A percentile compares a stretch with the other conserved stretches of the same genome.
Evolutionary conservation across 352 stramenopile genomes (phyloP).

Genomic region (Phytophthora citrophthora): DNA sequence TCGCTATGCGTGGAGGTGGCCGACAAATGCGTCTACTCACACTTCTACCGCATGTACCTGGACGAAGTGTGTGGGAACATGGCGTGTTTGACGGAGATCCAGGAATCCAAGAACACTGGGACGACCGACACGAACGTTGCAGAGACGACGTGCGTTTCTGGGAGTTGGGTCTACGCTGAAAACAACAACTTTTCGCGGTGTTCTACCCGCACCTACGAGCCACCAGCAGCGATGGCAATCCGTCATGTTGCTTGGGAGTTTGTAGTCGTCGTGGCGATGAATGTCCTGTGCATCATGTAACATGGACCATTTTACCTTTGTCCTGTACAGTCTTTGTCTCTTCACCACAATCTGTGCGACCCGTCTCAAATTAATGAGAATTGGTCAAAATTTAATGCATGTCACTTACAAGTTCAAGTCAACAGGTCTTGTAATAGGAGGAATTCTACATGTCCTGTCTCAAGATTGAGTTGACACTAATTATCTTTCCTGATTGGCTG

Average conservation of each 20-base stretch:
- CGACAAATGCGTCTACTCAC: conserved; percentile 79
- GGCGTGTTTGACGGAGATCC: conserved; percentile 56
- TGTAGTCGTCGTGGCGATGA: background rate
- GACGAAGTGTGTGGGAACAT: conserved; percentile 75
- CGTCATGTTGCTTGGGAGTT: background rate
- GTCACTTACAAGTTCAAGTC: no score
- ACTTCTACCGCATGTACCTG: conserved; percentile 70
- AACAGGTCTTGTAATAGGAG: no score
- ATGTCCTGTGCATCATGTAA: background rate
- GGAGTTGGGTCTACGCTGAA: conserved; percentile 48
- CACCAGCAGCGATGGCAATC: conserved; percentile 12
- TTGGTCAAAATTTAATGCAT: no score
- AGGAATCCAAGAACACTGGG: conserved; percentile 40
- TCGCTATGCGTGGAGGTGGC: conserved; percentile 80
- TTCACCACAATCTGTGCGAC: no score
- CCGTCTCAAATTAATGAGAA: no score
- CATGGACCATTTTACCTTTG: no score
- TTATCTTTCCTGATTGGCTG: no score
- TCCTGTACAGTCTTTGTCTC: no score
- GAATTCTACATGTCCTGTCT: no score
- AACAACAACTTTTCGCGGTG: conserved; percentile 67
- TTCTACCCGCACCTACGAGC: conserved; percentile 61
- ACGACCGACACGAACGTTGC: conserved; percentile 34
- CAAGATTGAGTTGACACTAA: no score
- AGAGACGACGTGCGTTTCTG: conserved; percentile 53